Base-by-base conservation (phyloP, 352 stramenopile species). In the Pythium apleroticum region DNA sequence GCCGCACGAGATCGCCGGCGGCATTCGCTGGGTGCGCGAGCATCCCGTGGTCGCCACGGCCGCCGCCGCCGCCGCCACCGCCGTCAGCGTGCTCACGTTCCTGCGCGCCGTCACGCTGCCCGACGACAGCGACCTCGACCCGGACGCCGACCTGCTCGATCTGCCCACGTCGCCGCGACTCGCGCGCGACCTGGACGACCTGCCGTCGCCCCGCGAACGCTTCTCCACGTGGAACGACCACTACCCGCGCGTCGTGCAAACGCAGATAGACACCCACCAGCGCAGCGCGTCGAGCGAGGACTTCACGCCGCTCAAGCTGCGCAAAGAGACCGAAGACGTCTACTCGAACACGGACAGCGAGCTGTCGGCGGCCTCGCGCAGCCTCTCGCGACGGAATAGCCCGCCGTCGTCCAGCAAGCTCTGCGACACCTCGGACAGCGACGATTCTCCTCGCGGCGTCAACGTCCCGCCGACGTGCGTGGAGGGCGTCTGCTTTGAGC, bases 21-120 rank as follows among this genome's bases (percentile, higher is more conserved):
- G 82, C 30, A 56, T 93, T 25, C 80, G 78, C 57, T 93, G 82
- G 82, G 74, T 93, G 54, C 77, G 76, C 57, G 77, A 89, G 35
- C 81, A 93, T 64, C 84, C 84, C 3, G 76, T 93, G 3, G 78
- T 93, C 39, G 81, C 75, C 48, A 90, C 84, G 4, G 84, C 84
- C 9, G 82, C 84, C 5, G 80, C 80, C 0, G 84, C 84, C 15
- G 84, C 81, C 17, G 84, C 81, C 27, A 91, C 84, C 0, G 81
- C 84, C 27, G 82, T 90, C 15, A 90, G 78, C 37, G 80, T 93
- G 9, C 63, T 90, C 59, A 80, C 78, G 19, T 91, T 89, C 60
- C 63, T 93, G 53, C 57, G 56, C 24, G 43, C 57, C 12, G 50
- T 14, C 43, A 64, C 58, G 20, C 48, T 67, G 17, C 7, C 55